Conservation (phyloP, 2,329 filamentous ascomycete genomes). For the Sarocladiaceae sp. region DNA sequence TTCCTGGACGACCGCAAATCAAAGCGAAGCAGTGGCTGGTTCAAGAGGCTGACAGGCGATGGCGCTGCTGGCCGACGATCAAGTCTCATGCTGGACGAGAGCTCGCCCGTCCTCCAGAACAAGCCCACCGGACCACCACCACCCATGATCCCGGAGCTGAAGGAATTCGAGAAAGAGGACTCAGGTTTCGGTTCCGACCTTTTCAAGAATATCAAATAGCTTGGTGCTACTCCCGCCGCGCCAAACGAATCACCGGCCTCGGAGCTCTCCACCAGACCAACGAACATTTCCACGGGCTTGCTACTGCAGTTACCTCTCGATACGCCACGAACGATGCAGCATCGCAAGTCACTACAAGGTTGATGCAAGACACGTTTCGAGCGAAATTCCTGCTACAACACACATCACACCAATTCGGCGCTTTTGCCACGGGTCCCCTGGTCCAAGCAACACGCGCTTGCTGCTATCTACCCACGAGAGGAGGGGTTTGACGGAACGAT, state of each 20-base stretch:
- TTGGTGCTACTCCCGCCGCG: too few relatives aligned
- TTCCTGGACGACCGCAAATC: slow-evolving; percentile 46
- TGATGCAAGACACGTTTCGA: too few relatives aligned
- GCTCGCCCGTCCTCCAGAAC: slow-evolving; percentile 18
- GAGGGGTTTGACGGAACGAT: slow-evolving; percentile 5
- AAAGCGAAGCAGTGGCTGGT: slow-evolving; percentile 54
- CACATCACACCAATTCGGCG: too few relatives aligned
- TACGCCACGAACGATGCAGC: too few relatives aligned
- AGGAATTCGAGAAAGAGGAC: slow-evolving; percentile 41
- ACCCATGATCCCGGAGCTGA: slow-evolving; percentile 55
- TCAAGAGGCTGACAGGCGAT: slow-evolving; percentile 43
- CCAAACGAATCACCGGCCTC: too few relatives aligned
- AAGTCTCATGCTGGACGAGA: slow-evolving; percentile 34
- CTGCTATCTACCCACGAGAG: neutral
- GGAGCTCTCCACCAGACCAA: too few relatives aligned
- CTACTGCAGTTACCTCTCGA: too few relatives aligned
- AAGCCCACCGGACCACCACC: slow-evolving; percentile 40
- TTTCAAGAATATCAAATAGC: slow-evolving; percentile 56
- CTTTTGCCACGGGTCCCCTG: too few relatives aligned
- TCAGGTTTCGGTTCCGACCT: slow-evolving; percentile 42
- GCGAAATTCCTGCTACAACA: too few relatives aligned
- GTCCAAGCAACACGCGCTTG: neutral
- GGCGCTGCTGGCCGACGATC: slow-evolving; percentile 30
- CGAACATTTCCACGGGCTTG: too few relatives aligned
- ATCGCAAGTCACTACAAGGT: too few relatives aligned